Percentiles rank a stretch among this genome's conserved stretches.
Conservation (phyloP, 345 rosid species). For the Euclidium syriacum region DNA sequence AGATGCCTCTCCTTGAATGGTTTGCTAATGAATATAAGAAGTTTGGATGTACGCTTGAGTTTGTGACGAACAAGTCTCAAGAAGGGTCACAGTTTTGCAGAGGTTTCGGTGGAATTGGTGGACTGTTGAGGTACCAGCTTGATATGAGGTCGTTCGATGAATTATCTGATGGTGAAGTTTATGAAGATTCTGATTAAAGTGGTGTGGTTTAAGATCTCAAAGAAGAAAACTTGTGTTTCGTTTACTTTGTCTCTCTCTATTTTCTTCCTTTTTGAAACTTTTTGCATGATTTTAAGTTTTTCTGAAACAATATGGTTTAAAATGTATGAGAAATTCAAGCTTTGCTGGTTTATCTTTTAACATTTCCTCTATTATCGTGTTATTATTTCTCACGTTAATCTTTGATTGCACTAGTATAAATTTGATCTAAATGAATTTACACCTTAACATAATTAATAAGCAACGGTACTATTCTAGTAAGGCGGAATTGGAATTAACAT, state of each 20-base stretch:
- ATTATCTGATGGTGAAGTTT: slow-evolving; percentile 55
- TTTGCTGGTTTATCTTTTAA: not conserved
- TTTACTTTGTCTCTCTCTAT: not conserved
- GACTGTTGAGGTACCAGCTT: slow-evolving; percentile 81
- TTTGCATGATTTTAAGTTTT: not conserved
- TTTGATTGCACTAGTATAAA: not conserved
- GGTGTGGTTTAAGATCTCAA: not conserved
- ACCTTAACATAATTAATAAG: not conserved
- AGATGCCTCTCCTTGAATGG: slow-evolving; percentile 81
- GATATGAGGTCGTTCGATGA: slow-evolving; percentile 84
- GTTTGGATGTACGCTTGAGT: slow-evolving; percentile 78
- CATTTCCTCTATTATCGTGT: not conserved
- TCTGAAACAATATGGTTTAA: not conserved
- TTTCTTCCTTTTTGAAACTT: not conserved
- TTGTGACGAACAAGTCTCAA: slow-evolving; percentile 90
- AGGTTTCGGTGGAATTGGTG: slow-evolving; percentile 92
- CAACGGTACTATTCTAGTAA: slow-evolving; percentile 17
- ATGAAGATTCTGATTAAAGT: slow-evolving; percentile 74
- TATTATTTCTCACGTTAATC: not conserved
- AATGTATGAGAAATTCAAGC: slow-evolving; percentile 1
- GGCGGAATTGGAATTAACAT: slow-evolving; percentile 4
- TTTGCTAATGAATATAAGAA: slow-evolving; percentile 84
- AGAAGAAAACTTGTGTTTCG: not conserved
- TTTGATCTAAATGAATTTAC: not conserved
- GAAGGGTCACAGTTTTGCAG: slow-evolving; percentile 90